phyloP scores from a whole-genome alignment of 495 filamentous ascomycete species.

The Penicillium pancosmium region DNA sequence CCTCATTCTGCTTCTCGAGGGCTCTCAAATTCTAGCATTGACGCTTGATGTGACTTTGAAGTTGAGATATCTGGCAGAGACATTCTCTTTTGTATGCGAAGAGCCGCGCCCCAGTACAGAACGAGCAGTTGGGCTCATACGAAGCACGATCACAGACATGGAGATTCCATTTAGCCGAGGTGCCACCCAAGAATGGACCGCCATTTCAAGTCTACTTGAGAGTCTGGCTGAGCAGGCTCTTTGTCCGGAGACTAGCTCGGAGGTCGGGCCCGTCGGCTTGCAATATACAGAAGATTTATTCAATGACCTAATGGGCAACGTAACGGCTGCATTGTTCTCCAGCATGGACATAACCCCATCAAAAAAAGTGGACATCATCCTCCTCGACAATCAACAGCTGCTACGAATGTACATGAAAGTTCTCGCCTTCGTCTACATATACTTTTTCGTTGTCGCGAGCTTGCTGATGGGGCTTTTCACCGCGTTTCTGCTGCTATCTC shows the following conservation, averaged over 20 bases:
- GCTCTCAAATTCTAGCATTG: slow-evolving; percentile 47
- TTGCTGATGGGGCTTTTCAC: slow-evolving; percentile 41
- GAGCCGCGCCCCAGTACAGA: slow-evolving; percentile 35
- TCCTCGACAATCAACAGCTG: slow-evolving; percentile 34
- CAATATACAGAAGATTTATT: slow-evolving; percentile 31
- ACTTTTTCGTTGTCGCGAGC: slow-evolving; percentile 43
- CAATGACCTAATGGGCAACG: slow-evolving; percentile 41
- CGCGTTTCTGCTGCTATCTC: slow-evolving; percentile 31
- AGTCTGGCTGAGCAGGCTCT: slow-evolving; percentile 36
- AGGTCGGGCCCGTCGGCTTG: slow-evolving; percentile 15
- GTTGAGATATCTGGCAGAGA: slow-evolving; percentile 41
- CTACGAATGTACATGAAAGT: slow-evolving; percentile 44
- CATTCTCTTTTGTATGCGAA: slow-evolving; percentile 44
- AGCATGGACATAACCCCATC: slow-evolving; percentile 45
- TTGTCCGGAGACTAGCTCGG: slow-evolving; percentile 21
- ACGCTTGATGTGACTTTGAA: slow-evolving; percentile 46
- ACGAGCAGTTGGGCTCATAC: slow-evolving; percentile 35
- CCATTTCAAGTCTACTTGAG: slow-evolving; percentile 37
- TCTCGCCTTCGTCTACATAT: slow-evolving; percentile 46
- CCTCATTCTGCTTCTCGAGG: slow-evolving; percentile 65
- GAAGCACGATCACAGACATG: slow-evolving; percentile 45
- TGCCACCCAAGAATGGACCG: slow-evolving; percentile 35
- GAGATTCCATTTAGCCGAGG: slow-evolving; percentile 45
- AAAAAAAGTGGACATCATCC: slow-evolving; percentile 30
- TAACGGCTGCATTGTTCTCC: slow-evolving; percentile 46